Conservation (phyloP, 176 grass and related monocot species). For the Aegilops speltoides region DNA sequence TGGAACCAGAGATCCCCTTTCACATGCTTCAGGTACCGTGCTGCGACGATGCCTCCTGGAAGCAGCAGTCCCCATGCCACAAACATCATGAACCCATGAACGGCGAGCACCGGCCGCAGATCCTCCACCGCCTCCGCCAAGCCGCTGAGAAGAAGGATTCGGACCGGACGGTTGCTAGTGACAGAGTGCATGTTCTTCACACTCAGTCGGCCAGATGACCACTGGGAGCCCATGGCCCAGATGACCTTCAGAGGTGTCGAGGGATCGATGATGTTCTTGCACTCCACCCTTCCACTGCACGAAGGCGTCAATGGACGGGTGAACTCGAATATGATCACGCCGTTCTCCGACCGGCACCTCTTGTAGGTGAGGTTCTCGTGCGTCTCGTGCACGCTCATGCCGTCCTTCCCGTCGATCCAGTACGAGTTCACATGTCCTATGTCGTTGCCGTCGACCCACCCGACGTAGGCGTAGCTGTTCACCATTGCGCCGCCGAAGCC, state of each 20-base stretch:
- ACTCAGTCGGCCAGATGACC: conserved; percentile 52
- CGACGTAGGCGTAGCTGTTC: conserved; percentile 81
- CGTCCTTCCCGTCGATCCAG: conserved; percentile 71
- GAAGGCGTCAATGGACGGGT: conserved; percentile 56
- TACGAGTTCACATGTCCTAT: conserved; percentile 64
- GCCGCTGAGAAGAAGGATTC: conserved; percentile 56
- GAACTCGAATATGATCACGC: conserved; percentile 72
- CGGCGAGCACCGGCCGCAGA: conserved; percentile 64
- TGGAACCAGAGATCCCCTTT: conserved; percentile 74
- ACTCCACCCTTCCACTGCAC: conserved; percentile 69
- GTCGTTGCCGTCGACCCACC: conserved; percentile 76
- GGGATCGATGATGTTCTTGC: conserved; percentile 74
- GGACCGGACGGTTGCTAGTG: conserved; percentile 68
- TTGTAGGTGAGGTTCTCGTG: conserved; percentile 69
- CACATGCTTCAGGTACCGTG: conserved; percentile 77
- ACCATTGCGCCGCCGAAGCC: conserved; percentile 73
- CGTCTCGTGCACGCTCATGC: conserved; percentile 57
- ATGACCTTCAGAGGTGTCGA: conserved; percentile 80
- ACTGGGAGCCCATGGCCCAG: conserved; percentile 81
- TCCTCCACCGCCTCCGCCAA: conserved; percentile 79
- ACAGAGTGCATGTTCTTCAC: conserved; percentile 79
- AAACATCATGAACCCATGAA: conserved; percentile 99
- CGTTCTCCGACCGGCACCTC: conserved; percentile 63
- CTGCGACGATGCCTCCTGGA: conserved; percentile 65
- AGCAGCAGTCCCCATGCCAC: conserved; percentile 77